Base-by-base conservation (phyloP, 257 asterid species). In the Forsythia suspensa region DNA sequence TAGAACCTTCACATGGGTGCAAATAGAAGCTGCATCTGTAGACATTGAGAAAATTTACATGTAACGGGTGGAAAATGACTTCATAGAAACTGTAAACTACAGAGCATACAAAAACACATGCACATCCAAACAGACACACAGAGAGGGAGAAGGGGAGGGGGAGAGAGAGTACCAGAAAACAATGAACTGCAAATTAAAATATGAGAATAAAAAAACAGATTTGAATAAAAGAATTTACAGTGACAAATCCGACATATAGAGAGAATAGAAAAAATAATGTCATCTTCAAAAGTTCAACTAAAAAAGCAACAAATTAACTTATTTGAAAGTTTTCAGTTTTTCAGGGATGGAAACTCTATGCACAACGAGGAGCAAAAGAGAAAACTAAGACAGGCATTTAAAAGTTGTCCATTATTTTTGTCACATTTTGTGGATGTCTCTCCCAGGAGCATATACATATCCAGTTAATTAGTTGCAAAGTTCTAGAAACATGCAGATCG, bases 21-120 rank as follows among this genome's bases (percentile, higher is more conserved):
- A 95, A 85, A 88, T 87, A 92, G 88, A 95, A 93, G 96, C 99
- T 92, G 83, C 99, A 93, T 88, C 99, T 95, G 98, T 88, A 85
- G 21, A 52, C 20, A 71, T 65, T 80, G 29, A 75, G 29, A 80
- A 76, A 73, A 74, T 40, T 75, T 42, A 81, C 68, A 82, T 68
- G 72, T 66, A 29, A 74, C 59, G 72, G 66, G 80, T 13, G 75
- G 42, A 18, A 37, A 18, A 75, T 68, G 42, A 57, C 46, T 37
- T 59, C 9, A 43, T 41, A 44, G 72, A 38, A 51, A 38, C 70
- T 46, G 74, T 29, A 29, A 15, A 63, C 13, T 39, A 40, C 24
- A 15, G 36, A 15, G 38, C 34, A 34, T 48, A 71, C 34, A 3
- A 18, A 72, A 65, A 65, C 21, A n/a, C 57, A 57, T 55, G 69